Base-by-base conservation (phyloP, 192 early-diverging fungal genomes). In the Umbelopsis sp. region DNA sequence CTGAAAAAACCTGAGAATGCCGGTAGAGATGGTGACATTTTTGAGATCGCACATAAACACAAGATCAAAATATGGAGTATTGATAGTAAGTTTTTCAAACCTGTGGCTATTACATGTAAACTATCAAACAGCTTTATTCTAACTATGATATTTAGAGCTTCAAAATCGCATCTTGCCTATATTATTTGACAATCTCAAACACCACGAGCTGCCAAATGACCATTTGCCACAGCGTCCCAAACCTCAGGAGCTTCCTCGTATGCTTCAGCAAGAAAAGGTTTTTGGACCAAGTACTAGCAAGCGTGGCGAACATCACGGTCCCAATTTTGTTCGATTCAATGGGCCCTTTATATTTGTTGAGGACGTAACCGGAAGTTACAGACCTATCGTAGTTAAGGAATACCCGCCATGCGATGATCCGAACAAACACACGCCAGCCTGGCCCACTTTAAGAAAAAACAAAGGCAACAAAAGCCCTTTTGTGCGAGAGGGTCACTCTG, bases 21-120 rank as follows among this genome's bases (percentile, higher is more conserved):
- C 4, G n/a, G 55, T 30, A 61, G 55, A 18, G 55, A 61, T 61
- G 67, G 51, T 3, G 67, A 69, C 49, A 69, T 69, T 16, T 52
- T 69, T 27, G 67, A 69, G 13, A 69, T 52, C 20, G 67, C 67
- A 20, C 67, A 50, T 5, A 69, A 69, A 48, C 47, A 52, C 11
- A 52, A 52, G 20, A 69, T 69, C 25, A 69, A 49, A 51, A 52
- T 69, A 2, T 69, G 67, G 67, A 69, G 46, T 49, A 20, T 69
- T 12, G 67, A 69, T 47, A 69, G 67, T 69, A 51, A 69, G 67
- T 69, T 50, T 18, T 3, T 61, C 27, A 11, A 15, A 35, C 30
- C 1, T 61, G 2, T 35, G 15, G 0, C 30, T 18, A 35, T 18
- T 30, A 13, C 27, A 5, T 13, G 18, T 61, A 2, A 2, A 18